Evolutionary conservation across 2,329 filamentous ascomycete species (phyloP), one percentile per base, ranked within the genome.

Genomic region (Beauveria varroae): DNA sequence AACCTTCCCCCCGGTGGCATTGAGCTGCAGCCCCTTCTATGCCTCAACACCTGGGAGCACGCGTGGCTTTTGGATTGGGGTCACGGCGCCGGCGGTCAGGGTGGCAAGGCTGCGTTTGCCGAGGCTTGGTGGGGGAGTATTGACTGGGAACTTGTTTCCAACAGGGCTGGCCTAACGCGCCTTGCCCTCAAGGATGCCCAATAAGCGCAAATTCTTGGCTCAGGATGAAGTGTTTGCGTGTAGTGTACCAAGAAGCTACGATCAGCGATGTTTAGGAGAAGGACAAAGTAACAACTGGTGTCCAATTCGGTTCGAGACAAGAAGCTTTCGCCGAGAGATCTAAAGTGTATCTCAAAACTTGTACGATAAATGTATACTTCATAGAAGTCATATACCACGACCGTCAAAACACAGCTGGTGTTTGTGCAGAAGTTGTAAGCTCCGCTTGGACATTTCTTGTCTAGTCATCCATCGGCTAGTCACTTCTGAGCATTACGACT

Each of bases 21-120:
- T 65, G 82, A 88, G 54, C 74, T 93, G 40, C 80, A 86, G 61
- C 93, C 93, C 14, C 80, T 98, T 63, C 78, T 99, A 68, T 97
- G 93, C 72, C 83, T 98, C 63, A 98, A 92, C 77, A 96, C 92
- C 5, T 99, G 95, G 95, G 88, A 98, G 79, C 95, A 98, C 76
- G 87, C 89, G 9, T 99, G 90, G 85, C 77, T 98, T 73, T 83
- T 84, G 60, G 92, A 98, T 73, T 97, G 90, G 74, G 84, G 84
- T 57, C 71, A 86, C 34, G 79, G 80, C 10, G 73, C 70, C 1
- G 73, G 73, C 46, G 88, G 88, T 5, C 74, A 87, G 61, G 81
- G 79, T 50, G 91, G 91, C 55, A 99, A 97, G 85, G 79, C 80
- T 58, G 76, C 79, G 57, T 99, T 85, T 73, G 80, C 93, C 58